Evolutionary conservation across 805 yeast species (phyloP), one percentile per base, ranked within the genome.

Genomic region (Candida stauntonica): DNA sequence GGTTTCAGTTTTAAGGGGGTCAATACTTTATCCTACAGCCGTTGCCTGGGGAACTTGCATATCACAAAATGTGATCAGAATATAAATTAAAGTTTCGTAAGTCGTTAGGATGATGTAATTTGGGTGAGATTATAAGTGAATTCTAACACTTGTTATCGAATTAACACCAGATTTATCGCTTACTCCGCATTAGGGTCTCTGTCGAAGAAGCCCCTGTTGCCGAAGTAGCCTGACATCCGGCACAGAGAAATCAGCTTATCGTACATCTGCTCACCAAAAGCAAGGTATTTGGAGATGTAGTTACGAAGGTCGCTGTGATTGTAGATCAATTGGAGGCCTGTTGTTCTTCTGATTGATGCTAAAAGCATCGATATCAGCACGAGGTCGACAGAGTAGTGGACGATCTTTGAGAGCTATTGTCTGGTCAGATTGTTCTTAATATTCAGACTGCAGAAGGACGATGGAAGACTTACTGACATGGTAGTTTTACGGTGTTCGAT

Each of bases 291-390:
- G 16, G 68, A 66, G 30, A 81, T 59, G 66, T 75, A 71, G 24
- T 64, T 58, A 11, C 77, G 63, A 47, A 72, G 49, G 41, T 60
- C 67, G 26, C 57, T 61, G 2, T 40, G 30, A 32, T 62, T 58
- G 46, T 62, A 61, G 2, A 36, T 12, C 8, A 46, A 29, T 48
- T 73, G 73, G 33, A 80, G 67, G 0, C 97, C 97, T 0, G 96
- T 84, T 45, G 85, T 79, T 45, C 87, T 73, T 57, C 86, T 82
- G 37, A 89, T 72, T 3, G 95, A 95, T 0, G 97, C 96, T 31
- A 91, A 65, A 12, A 89, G 68, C 58, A 93, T 77, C 3, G 96
- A 85, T 7, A 86, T 66, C 41, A 89, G 67, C 3, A 89, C 76
- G 46, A 88, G 70, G 56, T 89, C 97, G 39, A 87, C 53, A 0